Percentiles rank a stretch among this genome's conserved stretches.
Evolutionary conservation across 352 stramenopile species (phyloP).

Genomic region (Globisporangium acanthophoron): DNA sequence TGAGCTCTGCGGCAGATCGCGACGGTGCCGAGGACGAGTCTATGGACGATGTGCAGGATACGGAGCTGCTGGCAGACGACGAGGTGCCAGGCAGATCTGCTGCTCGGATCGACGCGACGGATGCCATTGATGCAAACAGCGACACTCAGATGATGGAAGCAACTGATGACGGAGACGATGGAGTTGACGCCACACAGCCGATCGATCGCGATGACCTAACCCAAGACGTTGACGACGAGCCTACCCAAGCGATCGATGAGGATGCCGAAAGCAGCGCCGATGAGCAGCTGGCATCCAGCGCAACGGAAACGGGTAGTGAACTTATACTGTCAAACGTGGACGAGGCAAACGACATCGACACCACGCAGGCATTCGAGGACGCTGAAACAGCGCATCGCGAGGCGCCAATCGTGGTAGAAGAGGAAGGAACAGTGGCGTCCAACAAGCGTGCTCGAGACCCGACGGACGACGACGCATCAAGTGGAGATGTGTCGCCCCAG

Average conservation of each 20-base stretch:
- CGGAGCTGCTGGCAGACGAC: not conserved
- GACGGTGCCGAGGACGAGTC: not conserved
- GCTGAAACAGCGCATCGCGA: not conserved
- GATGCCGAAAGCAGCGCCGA: not conserved
- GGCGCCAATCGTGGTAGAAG: not conserved
- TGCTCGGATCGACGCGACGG: not conserved
- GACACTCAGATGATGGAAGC: slow-evolving; percentile 2
- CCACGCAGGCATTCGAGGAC: not conserved
- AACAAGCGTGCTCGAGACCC: slow-evolving; percentile 9
- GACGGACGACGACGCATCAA: not conserved
- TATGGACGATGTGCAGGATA: not conserved
- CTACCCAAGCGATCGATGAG: not conserved
- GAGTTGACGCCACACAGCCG: not conserved
- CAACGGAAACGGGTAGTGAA: not conserved
- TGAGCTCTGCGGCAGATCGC: not conserved
- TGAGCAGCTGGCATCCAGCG: not conserved
- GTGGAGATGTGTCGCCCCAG: slow-evolving; percentile 3
- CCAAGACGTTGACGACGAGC: not conserved
- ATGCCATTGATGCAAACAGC: not conserved
- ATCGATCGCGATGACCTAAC: not conserved
- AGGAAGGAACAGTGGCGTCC: not conserved
- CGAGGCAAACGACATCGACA: not conserved
- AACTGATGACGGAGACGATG: not conserved
- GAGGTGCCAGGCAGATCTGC: slow-evolving; percentile 16
- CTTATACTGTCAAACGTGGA: too few relatives aligned